A percentile compares a stretch with the other conserved stretches of the same genome.
phyloP scores from a whole-genome alignment of 345 rosid genomes.

The Populus pruinosa region DNA sequence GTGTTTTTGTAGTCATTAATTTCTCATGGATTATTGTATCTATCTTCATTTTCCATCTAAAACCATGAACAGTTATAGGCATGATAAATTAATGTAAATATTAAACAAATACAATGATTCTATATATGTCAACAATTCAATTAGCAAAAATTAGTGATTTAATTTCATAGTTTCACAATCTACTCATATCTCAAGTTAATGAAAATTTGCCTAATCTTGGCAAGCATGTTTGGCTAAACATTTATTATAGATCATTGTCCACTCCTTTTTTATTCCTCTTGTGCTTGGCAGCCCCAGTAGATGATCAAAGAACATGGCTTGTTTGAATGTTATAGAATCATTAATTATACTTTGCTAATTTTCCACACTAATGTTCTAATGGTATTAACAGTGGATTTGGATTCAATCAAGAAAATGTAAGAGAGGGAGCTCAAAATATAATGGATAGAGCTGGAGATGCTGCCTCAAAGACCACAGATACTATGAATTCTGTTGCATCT shows the following conservation, averaged over 20 bases:
- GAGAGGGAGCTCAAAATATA: conserved; percentile 13
- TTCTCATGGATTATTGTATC: neutral
- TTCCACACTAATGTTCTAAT: neutral
- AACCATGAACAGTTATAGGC: neutral
- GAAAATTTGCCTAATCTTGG: neutral
- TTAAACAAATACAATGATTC: neutral
- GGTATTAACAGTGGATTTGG: conserved; percentile 19
- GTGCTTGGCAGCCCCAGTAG: neutral
- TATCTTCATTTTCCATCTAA: neutral
- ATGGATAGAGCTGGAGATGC: conserved; percentile 31
- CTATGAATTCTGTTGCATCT: conserved; percentile 26
- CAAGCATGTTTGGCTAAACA: neutral
- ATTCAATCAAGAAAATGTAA: conserved; percentile 1
- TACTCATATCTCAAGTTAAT: neutral
- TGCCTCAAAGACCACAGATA: conserved; percentile 32
- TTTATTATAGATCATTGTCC: neutral
- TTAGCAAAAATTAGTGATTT: neutral
- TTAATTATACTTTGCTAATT: neutral
- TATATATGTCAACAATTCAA: neutral
- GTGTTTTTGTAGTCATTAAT: neutral
- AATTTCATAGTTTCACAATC: neutral
- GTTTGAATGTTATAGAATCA: neutral
- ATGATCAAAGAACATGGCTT: neutral
- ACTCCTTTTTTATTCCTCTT: neutral
- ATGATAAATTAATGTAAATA: neutral